Percentiles rank a stretch among this genome's conserved stretches.
Evolutionary conservation across 2,329 filamentous ascomycete genomes (phyloP).

Genomic region (Massarina eburnea): DNA sequence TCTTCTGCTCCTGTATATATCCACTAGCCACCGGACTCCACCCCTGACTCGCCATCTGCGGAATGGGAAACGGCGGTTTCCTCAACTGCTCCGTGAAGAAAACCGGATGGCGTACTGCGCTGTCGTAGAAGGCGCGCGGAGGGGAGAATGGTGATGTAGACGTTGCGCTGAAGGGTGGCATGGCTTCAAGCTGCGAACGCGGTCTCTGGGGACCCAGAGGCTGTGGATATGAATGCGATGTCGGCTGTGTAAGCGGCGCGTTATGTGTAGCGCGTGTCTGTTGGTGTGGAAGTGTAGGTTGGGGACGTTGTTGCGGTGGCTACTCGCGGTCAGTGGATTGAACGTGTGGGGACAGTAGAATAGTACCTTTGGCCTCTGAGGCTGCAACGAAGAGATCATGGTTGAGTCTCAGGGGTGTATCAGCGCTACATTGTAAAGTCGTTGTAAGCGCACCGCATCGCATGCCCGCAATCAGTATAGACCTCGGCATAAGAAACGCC

Average conservation of each 20-base stretch:
- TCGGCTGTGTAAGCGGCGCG: conserved; percentile 8
- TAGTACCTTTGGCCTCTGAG: conserved; percentile 43
- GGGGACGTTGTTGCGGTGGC: conserved; percentile 24
- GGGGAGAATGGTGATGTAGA: conserved; percentile 22
- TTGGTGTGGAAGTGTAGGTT: conserved; percentile 25
- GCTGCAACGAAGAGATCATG: conserved; percentile 45
- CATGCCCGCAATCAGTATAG: neutral
- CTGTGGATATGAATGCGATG: neutral
- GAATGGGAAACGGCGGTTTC: conserved; percentile 54
- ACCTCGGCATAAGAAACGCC: conserved; percentile 25
- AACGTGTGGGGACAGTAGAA: neutral
- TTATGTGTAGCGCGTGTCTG: conserved; percentile 25
- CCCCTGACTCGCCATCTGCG: conserved; percentile 33
- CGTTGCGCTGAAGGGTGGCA: conserved; percentile 41
- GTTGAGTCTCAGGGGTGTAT: conserved; percentile 6
- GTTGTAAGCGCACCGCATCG: conserved; percentile 1
- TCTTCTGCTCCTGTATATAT: conserved; percentile 41
- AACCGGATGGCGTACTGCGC: conserved; percentile 68
- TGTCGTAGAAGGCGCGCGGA: conserved; percentile 48
- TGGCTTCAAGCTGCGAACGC: conserved; percentile 53
- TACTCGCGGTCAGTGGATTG: conserved; percentile 15
- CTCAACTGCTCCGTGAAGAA: conserved; percentile 71
- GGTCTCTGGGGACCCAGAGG: conserved; percentile 22
- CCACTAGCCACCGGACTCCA: conserved; percentile 50
- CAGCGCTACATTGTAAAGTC: conserved; percentile 5